These are phyloP conservation scores for Emericellopsis terricola DNA, from an alignment of 495 filamentous ascomycete species.

Conservation along the genomic window DNA sequence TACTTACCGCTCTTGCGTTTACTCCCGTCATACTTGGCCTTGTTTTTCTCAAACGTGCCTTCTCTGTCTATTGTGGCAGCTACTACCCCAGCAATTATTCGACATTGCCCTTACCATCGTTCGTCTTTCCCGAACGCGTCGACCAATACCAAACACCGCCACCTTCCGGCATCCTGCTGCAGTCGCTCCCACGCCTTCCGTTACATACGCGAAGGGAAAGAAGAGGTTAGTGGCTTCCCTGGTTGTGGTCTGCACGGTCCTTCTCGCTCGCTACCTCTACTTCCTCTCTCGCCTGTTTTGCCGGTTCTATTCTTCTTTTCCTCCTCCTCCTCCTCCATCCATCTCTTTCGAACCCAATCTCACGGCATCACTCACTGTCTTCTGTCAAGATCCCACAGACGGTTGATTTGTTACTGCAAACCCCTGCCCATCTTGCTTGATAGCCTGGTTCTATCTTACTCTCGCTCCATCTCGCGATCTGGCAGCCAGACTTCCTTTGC, in stretches of 20 bases:
- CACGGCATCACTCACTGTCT: constrained; percentile 28
- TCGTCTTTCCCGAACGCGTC: no score
- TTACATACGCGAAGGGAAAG: no score
- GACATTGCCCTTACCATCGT: no score
- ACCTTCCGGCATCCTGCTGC: no score
- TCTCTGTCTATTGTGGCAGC: not conserved
- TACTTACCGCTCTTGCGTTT: not conserved
- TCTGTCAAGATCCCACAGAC: constrained; percentile 19
- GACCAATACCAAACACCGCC: no score
- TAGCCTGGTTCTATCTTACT: constrained; percentile 38
- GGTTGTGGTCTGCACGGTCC: no score
- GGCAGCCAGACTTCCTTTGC: constrained; percentile 19
- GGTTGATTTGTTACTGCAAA: constrained; percentile 13
- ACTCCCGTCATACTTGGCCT: not conserved
- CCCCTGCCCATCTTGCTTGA: constrained; percentile 29
- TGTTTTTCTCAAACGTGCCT: not conserved
- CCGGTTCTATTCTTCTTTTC: constrained; percentile 7
- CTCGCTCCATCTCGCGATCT: constrained; percentile 29
- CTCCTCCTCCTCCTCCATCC: constrained; percentile 17
- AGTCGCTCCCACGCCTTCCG: no score
- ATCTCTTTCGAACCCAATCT: constrained; percentile 25
- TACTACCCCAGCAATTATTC: constrained; percentile 1
- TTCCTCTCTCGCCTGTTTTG: constrained; percentile 7
- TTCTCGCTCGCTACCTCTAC: constrained; percentile 5
- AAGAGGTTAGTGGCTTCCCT: no score